phyloP scores from a whole-genome alignment of 768 basidiomycete species.

The Gloeostereum incarnatum region DNA sequence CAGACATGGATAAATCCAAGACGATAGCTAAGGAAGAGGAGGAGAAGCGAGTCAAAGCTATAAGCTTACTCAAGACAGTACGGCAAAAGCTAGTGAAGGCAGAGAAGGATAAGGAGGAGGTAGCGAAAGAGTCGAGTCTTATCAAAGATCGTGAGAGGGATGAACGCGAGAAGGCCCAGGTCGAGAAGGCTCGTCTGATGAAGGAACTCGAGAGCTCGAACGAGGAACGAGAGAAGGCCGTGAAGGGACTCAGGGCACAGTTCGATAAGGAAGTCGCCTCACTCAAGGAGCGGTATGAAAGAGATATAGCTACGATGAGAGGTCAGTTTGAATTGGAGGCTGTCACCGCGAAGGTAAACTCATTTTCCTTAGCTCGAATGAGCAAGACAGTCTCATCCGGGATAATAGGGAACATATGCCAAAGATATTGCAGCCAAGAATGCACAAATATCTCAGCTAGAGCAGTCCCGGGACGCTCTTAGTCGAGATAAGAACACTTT shows the following conservation, averaged over 20 bases:
- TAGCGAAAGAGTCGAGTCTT: constrained; percentile 42
- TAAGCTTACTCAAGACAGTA: constrained; percentile 90
- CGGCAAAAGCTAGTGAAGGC: constrained; percentile 94
- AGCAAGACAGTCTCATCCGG: constrained; percentile 1
- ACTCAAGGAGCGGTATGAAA: constrained; percentile 62
- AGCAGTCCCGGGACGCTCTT: constrained; percentile 59
- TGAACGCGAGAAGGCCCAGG: constrained; percentile 44
- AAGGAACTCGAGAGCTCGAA: constrained; percentile 56
- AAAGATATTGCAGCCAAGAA: constrained; percentile 57
- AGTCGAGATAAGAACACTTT: constrained; percentile 67
- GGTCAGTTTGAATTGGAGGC: constrained; percentile 75
- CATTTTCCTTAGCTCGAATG: constrained; percentile 2
- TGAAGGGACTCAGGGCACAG: constrained; percentile 50
- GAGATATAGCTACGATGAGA: constrained; percentile 53
- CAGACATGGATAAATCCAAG: constrained; percentile 55
- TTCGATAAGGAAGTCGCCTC: constrained; percentile 63
- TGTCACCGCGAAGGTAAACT: constrained; percentile 58
- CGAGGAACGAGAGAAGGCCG: constrained; percentile 52
- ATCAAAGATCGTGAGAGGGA: constrained; percentile 44
- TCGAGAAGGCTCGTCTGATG: constrained; percentile 43
- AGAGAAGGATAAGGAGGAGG: constrained; percentile 88
- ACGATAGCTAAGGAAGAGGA: constrained; percentile 83
- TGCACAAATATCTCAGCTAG: constrained; percentile 59
- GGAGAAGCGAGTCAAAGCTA: constrained; percentile 93
- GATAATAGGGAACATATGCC: constrained; percentile 60